Conservation (phyloP, 805 yeast species). For the Debaryomyces castellii region DNA sequence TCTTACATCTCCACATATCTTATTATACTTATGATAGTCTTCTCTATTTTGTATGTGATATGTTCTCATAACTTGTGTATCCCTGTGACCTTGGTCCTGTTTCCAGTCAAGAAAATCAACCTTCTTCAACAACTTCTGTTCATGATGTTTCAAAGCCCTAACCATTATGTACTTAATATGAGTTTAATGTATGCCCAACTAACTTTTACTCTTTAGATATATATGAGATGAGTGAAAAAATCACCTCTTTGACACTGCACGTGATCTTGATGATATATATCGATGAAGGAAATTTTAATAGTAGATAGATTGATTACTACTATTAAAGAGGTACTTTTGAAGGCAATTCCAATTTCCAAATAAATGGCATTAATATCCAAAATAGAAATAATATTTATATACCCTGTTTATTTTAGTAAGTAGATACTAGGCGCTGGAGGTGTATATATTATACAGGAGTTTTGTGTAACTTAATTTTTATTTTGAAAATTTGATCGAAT, state of each 20-base stretch:
- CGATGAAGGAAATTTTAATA: no score
- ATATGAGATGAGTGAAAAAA: not conserved
- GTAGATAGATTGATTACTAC: no score
- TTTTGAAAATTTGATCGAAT: not conserved
- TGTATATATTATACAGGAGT: no score
- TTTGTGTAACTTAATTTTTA: not conserved
- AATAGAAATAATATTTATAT: no score
- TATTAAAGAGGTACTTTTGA: no score
- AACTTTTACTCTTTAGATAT: not conserved
- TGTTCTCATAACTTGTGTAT: constrained; percentile 92
- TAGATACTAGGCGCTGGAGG: no score
- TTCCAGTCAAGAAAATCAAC: constrained; percentile 98
- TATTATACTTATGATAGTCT: constrained; percentile 93
- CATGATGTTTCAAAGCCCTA: constrained; percentile 89
- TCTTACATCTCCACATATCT: constrained; percentile 87
- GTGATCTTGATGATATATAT: not conserved
- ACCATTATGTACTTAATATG: constrained; percentile 51
- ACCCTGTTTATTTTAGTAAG: no score
- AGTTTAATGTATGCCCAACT: not conserved
- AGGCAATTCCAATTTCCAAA: no score
- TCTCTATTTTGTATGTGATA: constrained; percentile 93
- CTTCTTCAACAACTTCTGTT: constrained; percentile 88
- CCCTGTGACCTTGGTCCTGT: constrained; percentile 92
- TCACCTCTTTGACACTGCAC: not conserved
- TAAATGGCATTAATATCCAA: no score